These are phyloP conservation scores for Phytopythium oedochilum DNA, from an alignment of 352 stramenopile genomes.

Conservation along the genomic window DNA sequence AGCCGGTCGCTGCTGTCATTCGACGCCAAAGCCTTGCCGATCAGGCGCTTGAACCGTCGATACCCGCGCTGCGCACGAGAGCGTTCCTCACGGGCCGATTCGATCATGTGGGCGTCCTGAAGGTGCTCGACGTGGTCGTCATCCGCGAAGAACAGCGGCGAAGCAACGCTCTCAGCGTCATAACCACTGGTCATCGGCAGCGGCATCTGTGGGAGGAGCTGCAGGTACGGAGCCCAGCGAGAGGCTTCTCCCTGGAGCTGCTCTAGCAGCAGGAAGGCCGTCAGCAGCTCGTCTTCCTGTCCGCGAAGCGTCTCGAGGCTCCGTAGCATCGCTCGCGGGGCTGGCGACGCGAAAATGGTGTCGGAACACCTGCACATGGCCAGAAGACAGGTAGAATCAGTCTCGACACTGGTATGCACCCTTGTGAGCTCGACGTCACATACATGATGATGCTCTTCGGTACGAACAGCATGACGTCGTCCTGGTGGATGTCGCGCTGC, in stretches of 20 bases:
- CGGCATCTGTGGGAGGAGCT: conserved; percentile 28
- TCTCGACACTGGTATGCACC: background rate
- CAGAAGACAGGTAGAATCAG: background rate
- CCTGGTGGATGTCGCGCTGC: conserved; percentile 16
- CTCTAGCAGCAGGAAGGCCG: conserved; percentile 59
- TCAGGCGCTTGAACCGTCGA: conserved; percentile 40
- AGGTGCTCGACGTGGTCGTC: conserved; percentile 22
- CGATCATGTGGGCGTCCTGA: conserved; percentile 44
- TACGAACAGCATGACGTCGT: conserved; percentile 35
- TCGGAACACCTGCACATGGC: conserved; percentile 25
- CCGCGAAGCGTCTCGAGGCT: conserved; percentile 30
- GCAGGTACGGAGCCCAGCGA: conserved; percentile 48
- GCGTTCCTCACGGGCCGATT: conserved; percentile 19
- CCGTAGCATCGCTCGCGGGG: conserved; percentile 13
- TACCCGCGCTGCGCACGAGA: conserved; percentile 20
- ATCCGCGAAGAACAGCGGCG: conserved; percentile 38
- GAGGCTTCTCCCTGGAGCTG: conserved; percentile 31
- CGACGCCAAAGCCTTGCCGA: conserved; percentile 12
- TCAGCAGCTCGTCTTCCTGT: conserved; percentile 46
- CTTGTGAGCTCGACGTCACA: background rate
- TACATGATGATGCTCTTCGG: conserved; percentile 42
- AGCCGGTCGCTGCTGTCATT: background rate
- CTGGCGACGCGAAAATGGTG: conserved; percentile 13
- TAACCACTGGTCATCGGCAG: background rate
- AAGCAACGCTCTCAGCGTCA: background rate